These are phyloP conservation scores for Polyrhizophydium stewartii DNA, from an alignment of 371 early-diverging fungal species.

Conservation along the genomic window DNA sequence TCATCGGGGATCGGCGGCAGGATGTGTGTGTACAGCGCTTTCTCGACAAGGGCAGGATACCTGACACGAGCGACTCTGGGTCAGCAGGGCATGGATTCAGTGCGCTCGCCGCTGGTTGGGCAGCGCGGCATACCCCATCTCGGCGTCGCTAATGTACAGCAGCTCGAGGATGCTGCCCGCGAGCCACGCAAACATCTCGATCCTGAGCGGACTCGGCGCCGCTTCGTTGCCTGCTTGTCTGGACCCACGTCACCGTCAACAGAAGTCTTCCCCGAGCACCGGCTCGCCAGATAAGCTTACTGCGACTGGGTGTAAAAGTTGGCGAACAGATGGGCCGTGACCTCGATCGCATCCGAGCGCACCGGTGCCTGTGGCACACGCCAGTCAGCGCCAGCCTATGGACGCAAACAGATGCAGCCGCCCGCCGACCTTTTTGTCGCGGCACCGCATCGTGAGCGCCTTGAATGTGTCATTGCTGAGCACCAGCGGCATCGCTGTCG, in stretches of 20 bases:
- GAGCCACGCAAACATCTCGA: neutral
- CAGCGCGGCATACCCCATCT: slow-evolving; percentile 61
- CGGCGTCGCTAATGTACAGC: slow-evolving; percentile 73
- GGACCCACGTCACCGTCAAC: too few relatives aligned
- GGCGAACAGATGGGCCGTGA: slow-evolving; percentile 68
- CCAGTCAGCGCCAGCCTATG: neutral
- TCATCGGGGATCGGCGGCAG: slow-evolving; percentile 50
- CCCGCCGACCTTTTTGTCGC: slow-evolving; percentile 70
- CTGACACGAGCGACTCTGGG: too few relatives aligned
- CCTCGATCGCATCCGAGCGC: slow-evolving; percentile 66
- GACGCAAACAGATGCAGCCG: too few relatives aligned
- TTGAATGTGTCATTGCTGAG: slow-evolving; percentile 57
- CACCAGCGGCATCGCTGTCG: slow-evolving; percentile 47
- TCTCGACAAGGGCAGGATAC: slow-evolving; percentile 57
- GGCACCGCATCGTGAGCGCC: slow-evolving; percentile 70
- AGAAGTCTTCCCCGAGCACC: too few relatives aligned
- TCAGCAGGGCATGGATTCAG: too few relatives aligned
- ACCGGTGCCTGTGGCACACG: slow-evolving; percentile 43
- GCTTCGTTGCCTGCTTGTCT: too few relatives aligned
- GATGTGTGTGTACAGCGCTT: slow-evolving; percentile 55
- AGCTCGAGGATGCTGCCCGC: slow-evolving; percentile 64
- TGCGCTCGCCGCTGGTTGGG: too few relatives aligned
- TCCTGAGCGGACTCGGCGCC: too few relatives aligned
- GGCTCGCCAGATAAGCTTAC: too few relatives aligned
- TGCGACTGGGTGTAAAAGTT: neutral